Evolutionary conservation across 1,284 basidiomycete genomes (phyloP).

Genomic region (Tilletia walkeri): DNA sequence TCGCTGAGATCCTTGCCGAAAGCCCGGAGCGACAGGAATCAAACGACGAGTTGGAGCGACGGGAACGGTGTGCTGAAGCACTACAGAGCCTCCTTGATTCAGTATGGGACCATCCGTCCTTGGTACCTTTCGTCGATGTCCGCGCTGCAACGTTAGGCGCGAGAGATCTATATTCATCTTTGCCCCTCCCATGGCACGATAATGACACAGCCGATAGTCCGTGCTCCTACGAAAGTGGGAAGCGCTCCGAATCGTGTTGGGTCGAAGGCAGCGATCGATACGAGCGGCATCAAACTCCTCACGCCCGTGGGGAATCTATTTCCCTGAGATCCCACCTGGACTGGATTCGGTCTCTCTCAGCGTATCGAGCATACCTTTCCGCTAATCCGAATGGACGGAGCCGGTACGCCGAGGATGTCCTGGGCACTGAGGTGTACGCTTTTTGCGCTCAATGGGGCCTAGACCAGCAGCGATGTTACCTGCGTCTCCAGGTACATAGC

Average conservation of each 20-base stretch:
- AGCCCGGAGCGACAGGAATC: background rate
- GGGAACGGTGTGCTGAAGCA: background rate
- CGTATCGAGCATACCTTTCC: background rate
- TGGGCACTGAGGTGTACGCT: background rate
- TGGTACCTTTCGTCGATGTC: background rate
- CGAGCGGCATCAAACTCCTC: background rate
- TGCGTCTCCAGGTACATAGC: background rate
- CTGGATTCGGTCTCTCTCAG: background rate
- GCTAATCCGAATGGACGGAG: background rate
- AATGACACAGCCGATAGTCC: background rate
- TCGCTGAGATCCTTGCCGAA: background rate
- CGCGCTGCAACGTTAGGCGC: background rate
- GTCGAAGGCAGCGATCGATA: background rate
- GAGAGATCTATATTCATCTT: background rate
- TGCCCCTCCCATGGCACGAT: background rate
- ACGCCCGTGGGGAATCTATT: background rate
- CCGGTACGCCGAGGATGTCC: background rate
- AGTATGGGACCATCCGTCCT: background rate
- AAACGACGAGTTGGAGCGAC: background rate
- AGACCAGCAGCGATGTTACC: background rate
- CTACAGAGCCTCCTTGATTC: background rate
- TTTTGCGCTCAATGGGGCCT: too few species aligned
- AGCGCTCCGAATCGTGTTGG: background rate
- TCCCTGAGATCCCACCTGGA: background rate
- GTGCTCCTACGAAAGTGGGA: too few species aligned